Conservation (phyloP, 2,329 filamentous ascomycete genomes). For the Fusarium buharicum region DNA sequence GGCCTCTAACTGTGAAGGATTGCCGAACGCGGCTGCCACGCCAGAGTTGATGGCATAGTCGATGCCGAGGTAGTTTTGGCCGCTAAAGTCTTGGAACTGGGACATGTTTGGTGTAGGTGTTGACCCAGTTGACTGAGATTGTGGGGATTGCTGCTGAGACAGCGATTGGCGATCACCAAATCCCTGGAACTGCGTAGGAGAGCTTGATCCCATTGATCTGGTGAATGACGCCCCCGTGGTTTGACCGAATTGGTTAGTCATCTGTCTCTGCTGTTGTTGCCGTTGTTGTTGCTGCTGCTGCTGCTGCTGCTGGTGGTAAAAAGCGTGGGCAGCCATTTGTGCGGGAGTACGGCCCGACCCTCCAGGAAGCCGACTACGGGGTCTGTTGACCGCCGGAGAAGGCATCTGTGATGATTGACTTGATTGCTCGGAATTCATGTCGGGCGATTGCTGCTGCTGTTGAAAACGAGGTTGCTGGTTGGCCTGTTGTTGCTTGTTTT, state of each 20-base stretch:
- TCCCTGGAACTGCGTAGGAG: conserved; percentile 27
- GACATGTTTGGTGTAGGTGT: conserved; percentile 16
- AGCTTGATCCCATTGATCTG: conserved; percentile 15
- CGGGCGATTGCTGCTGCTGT: conserved; percentile 22
- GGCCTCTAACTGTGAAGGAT: conserved; percentile 37
- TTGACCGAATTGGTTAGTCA: conserved; percentile 32
- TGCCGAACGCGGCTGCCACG: conserved; percentile 28
- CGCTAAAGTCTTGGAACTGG: conserved; percentile 34
- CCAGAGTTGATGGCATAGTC: conserved; percentile 32
- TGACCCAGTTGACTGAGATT: conserved; percentile 18
- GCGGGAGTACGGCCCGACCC: conserved; percentile 1
- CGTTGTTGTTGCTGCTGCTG: conserved; percentile 33
- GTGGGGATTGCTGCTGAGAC: conserved; percentile 22
- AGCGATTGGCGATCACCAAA: conserved; percentile 1
- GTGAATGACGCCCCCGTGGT: conserved; percentile 16
- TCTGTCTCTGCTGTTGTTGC: conserved; percentile 34
- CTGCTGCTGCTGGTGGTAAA: conserved; percentile 13
- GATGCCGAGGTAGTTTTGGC: conserved; percentile 43
- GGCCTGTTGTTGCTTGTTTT: conserved; percentile 19
- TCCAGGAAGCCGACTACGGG: conserved; percentile 7
- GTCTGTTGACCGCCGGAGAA: conserved; percentile 3
- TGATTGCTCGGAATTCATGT: conserved; percentile 8
- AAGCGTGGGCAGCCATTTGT: conserved; percentile 18
- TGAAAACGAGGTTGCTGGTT: conserved; percentile 16
- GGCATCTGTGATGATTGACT: conserved; percentile 5